phyloP scores from a whole-genome alignment of 495 filamentous ascomycete species.

The Penicillium manginii region DNA sequence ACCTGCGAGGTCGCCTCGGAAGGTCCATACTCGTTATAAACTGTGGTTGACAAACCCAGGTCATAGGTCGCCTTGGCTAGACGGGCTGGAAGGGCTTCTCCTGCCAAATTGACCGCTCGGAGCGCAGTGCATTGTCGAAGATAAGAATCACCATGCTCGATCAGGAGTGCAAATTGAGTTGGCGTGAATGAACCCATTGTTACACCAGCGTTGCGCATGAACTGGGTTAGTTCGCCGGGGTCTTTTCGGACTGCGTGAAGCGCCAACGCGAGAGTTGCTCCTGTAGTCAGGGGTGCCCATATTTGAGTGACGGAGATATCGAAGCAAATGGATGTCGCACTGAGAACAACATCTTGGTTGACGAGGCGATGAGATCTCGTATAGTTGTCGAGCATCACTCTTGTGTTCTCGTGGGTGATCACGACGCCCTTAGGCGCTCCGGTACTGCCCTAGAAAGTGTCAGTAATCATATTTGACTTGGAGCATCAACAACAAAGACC shows the following conservation, averaged over 20 bases:
- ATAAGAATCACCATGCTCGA: not conserved
- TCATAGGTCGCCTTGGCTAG: not conserved
- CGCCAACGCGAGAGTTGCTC: not conserved
- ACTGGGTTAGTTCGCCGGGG: not conserved
- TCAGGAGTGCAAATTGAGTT: not conserved
- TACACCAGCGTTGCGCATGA: not conserved
- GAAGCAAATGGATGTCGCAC: not conserved
- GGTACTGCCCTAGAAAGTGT: not conserved
- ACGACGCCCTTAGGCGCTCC: not conserved
- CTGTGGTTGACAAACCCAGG: not conserved
- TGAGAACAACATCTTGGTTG: not conserved
- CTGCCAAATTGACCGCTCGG: not conserved
- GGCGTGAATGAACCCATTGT: not conserved
- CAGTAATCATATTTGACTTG: too few relatives aligned
- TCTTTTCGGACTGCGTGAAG: not conserved
- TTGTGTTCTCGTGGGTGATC: not conserved
- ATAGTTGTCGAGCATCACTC: not conserved
- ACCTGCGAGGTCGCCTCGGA: not conserved
- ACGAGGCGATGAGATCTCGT: not conserved
- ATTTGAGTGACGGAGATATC: not conserved
- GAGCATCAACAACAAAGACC: too few relatives aligned
- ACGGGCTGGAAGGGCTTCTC: not conserved
- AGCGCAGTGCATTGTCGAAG: not conserved
- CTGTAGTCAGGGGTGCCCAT: not conserved
- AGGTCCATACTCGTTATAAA: not conserved